Percentiles rank a stretch among this genome's conserved stretches.
These are phyloP conservation scores for Penicillium vulpinum DNA, from an alignment of 2,329 filamentous ascomycete species.

Conservation along the genomic window DNA sequence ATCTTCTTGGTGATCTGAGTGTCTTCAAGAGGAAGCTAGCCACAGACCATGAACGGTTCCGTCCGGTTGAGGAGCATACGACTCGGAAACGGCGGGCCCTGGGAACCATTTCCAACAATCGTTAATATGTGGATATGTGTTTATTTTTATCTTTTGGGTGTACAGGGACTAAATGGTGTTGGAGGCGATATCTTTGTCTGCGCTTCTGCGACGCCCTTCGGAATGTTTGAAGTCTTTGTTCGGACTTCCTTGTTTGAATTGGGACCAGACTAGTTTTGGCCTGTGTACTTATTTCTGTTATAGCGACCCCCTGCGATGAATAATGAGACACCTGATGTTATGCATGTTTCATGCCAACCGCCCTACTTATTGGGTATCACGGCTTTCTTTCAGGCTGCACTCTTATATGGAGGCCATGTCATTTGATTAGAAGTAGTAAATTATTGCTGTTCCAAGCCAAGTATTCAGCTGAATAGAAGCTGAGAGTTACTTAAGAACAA, in stretches of 20 bases:
- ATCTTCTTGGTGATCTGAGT: constrained; percentile 74
- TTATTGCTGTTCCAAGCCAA: not conserved
- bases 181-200: constrained; percentile 15
- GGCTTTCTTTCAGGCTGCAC: constrained; percentile 2
- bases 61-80: constrained; percentile 25
- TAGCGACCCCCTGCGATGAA: constrained; percentile 26
- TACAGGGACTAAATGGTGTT: constrained; percentile 18
- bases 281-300: constrained; percentile 14
- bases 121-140: constrained; percentile 15
- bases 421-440: not conserved
- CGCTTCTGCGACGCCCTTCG: not conserved
- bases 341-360: constrained; percentile 14
- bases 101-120: constrained; percentile 32
- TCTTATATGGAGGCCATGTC: not conserved
- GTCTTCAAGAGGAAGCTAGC: constrained; percentile 83
- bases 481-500: not conserved
- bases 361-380: constrained; percentile 1
- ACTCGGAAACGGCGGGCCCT: constrained; percentile 33
- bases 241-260: constrained; percentile 14
- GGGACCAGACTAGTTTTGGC: constrained; percentile 3
- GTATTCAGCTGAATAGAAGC: not conserved
- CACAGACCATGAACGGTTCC: constrained; percentile 62
- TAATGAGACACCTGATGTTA: constrained; percentile 24
- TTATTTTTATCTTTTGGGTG: constrained; percentile 10
- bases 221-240: constrained; percentile 1